Percentiles rank a stretch among this genome's conserved stretches.
Conservation (phyloP, 306 rosid genomes). For the Oxytropis ochrocephala region DNA sequence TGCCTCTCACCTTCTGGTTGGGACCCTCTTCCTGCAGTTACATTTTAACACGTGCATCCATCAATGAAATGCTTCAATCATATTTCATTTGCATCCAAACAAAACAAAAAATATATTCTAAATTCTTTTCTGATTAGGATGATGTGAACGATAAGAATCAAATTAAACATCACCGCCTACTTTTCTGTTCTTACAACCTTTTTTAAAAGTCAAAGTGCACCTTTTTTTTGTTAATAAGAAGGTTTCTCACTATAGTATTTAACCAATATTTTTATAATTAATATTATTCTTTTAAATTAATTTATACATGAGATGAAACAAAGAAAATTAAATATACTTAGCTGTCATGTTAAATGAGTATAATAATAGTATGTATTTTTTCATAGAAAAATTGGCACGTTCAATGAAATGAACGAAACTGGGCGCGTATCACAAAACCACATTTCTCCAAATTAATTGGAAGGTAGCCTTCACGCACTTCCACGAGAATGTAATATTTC, state of each 20-base stretch:
- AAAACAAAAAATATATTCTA: not conserved
- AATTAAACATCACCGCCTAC: constrained; percentile 24
- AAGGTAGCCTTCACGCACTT: constrained; percentile 42
- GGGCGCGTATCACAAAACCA: constrained; percentile 15
- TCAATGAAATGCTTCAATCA: constrained; percentile 15
- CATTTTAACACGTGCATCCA: constrained; percentile 33
- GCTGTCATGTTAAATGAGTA: not conserved
- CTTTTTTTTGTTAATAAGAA: not conserved
- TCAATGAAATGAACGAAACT: not conserved
- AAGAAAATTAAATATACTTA: too few relatives aligned
- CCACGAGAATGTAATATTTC: constrained; percentile 21
- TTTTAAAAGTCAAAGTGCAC: too few relatives aligned
- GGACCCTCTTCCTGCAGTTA: constrained; percentile 30
- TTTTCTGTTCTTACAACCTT: not conserved
- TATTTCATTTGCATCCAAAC: not conserved
- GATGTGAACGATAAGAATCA: not conserved
- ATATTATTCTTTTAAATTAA: too few relatives aligned
- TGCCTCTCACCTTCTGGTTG: constrained; percentile 30
- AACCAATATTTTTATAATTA: too few relatives aligned
- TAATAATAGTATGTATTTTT: not conserved
- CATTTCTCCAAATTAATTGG: constrained; percentile 47
- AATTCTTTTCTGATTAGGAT: constrained; percentile 4
- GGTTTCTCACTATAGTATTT: not conserved
- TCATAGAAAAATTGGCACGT: not conserved
- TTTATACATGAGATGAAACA: too few relatives aligned